Evolutionary conservation across 1,139 yeast species (phyloP), one percentile per base, ranked within the genome.

Genomic region (Geotrichum citri-aurantii): DNA sequence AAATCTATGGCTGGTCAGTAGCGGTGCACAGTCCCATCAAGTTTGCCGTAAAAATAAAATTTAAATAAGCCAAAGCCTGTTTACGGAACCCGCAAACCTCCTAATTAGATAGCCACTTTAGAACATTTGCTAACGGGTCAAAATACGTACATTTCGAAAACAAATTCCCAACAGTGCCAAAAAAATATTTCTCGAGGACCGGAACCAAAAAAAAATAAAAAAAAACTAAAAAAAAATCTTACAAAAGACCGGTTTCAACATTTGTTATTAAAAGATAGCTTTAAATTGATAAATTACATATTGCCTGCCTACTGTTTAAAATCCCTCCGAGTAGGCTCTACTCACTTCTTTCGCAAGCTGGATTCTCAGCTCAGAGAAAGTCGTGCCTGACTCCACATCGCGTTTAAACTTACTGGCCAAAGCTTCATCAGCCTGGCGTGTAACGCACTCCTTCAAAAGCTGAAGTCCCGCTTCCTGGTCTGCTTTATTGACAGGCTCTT

Each of bases 401-500:
- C 50, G 37, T 26, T 40, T 42, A 26, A 47, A 10, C n/a, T 44
- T 42, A 8, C 24, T 47, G 19, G 42, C 50, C 6, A 44, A 44
- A 17, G 17, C 50, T 40, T 52, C 54, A 27, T 57, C 57, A 17
- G 37, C 49, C 17, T 37, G 31, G 11, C 49, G 48, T 21, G 46
- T 24, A 4, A 57, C 59, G 42, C 55, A 56, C 24, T 57, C 50
- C 49, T 52, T 46, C 24, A 57, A 44, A 42, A 49, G 37, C 19
- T 54, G 50, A 14, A 57, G 21, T 14, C 58, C 57, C 21, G 33
- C 48, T 19, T 48, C 44, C 10, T 33, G 51, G n/a, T 55, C 44
- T 29, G 48, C 47, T 5, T 47, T 47, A 11, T 46, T 53, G 52
- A 57, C 44, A 14, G 66, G 71, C n/a, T 65, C 63, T 63, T 81